phyloP scores from a whole-genome alignment of 805 yeast genomes.

The Danielia oregonensis region DNA sequence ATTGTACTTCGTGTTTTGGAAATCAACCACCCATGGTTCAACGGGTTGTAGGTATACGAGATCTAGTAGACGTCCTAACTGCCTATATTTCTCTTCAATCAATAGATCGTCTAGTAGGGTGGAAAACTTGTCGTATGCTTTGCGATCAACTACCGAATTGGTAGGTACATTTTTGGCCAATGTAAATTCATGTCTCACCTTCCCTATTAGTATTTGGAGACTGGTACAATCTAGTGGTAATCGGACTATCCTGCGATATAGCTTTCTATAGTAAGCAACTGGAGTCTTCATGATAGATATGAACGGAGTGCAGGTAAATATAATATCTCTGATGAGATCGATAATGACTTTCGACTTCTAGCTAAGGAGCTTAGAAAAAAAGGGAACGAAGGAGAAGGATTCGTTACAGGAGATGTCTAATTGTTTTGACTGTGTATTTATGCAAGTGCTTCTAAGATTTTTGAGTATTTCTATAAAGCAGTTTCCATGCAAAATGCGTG shows the following conservation, averaged over 20 bases:
- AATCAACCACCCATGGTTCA: constrained; percentile 20
- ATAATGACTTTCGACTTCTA: no score
- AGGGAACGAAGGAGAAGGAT: no score
- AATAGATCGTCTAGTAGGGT: constrained; percentile 24
- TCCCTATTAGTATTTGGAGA: constrained; percentile 9
- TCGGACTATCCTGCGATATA: constrained; percentile 23
- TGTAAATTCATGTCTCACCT: constrained; percentile 13
- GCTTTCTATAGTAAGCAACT: constrained; percentile 16
- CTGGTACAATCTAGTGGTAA: constrained; percentile 26
- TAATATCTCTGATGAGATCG: no score
- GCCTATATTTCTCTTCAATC: constrained; percentile 23
- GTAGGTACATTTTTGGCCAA: constrained; percentile 7
- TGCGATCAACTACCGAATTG: constrained; percentile 11
- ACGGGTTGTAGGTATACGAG: constrained; percentile 19
- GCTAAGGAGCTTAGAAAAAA: no score
- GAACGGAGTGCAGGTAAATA: no score
- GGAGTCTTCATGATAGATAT: neutral
- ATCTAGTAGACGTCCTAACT: constrained; percentile 25
- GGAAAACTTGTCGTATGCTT: constrained; percentile 9
- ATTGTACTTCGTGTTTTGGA: constrained; percentile 18
- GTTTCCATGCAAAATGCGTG: no score
- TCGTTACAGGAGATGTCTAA: no score
- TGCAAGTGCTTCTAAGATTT: no score
- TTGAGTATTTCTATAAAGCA: no score
- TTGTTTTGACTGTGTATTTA: no score